Base-by-base conservation (phyloP, 2,329 filamentous ascomycete species). In the Pseudocercospora cruenta region DNA sequence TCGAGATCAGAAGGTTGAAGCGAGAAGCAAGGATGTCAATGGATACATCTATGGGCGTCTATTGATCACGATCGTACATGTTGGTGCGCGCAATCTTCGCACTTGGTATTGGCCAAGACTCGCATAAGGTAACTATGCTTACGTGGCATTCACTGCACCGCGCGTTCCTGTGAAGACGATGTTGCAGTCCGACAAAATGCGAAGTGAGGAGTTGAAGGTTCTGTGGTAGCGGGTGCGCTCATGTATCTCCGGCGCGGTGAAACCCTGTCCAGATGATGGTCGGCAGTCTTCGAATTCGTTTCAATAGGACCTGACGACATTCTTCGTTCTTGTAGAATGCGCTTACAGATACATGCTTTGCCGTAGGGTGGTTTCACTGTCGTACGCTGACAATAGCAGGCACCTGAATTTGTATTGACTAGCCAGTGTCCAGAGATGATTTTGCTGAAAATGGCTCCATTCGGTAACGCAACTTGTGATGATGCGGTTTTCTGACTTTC, bases 391-490 rank as follows among this genome's bases (percentile, higher is more conserved):
- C 51, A 54, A 28, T 54, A 54, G 51, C 51, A 54, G 51, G 51
- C 16, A 31, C 51, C 51, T 16, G 51, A 54, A 9, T 12, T 54
- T 8, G 51, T 31, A 26, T 28, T 54, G 51, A 54, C 22, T n/a
- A 54, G 51, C 51, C 51, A 54, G 51, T 54, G 51, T 54, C 51
- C 51, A 54, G 51, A 54, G 14, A 54, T 54, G 24, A 54, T 54
- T 28, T 54, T 54, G 51, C 21, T 26, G 51, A 54, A 54, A n/a
- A 54, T 54, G 51, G 51, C 24, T 28, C 51, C 51, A n/a, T 31
- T 28, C 21, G 51, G 51, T 6, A 14, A 8, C 21, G 51, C 51
- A 26, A 16, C 22, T 14, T 22, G 22, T 24, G 21, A 28, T 14
- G 21, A 28, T 54, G 51, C 14, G 14, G 51, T 4, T n/a, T 24